These are phyloP conservation scores for Notholithocarpus densiflorus DNA, from an alignment of 306 rosid species.

Conservation along the genomic window DNA sequence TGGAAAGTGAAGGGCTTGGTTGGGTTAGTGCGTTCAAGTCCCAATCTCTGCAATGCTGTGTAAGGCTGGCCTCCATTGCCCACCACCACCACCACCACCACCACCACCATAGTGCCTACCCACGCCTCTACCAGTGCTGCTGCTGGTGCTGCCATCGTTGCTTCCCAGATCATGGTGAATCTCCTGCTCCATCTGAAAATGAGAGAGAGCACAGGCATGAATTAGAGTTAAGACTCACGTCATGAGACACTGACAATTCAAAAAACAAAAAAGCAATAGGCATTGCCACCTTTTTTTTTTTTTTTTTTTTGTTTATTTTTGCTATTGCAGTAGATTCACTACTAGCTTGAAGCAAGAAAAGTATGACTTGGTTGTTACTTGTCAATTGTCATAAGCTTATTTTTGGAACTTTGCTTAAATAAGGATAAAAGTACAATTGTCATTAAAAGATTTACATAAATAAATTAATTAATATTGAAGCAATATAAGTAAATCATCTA, in stretches of 20 bases:
- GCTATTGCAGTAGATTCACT: too few species aligned
- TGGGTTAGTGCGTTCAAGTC: constrained; percentile 39
- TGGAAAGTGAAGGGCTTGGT: neutral
- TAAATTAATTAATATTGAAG: too few species aligned
- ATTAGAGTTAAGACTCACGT: constrained; percentile 6
- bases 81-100: constrained; percentile 39
- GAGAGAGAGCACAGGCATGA: constrained; percentile 1
- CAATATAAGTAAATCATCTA: too few species aligned
- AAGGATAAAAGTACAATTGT: too few species aligned
- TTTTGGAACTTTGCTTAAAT: too few species aligned
- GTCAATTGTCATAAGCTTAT: too few species aligned
- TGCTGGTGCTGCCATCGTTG: constrained; percentile 34
- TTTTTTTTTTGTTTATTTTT: too few species aligned
- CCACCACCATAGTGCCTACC: constrained; percentile 51
- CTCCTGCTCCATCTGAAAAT: constrained; percentile 47
- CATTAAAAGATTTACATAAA: too few species aligned
- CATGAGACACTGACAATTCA: constrained; percentile 25
- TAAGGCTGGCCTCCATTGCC: constrained; percentile 93
- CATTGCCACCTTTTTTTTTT: too few species aligned
- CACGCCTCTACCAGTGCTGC: constrained; percentile 33
- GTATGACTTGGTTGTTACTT: too few species aligned
- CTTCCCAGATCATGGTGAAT: constrained; percentile 27
- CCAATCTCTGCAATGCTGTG: constrained; percentile 92
- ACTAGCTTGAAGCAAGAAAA: too few species aligned
- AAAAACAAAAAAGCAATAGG: neutral